Conservation (phyloP, 2,329 filamentous ascomycete species). For the Xenoacremonium recifei region DNA sequence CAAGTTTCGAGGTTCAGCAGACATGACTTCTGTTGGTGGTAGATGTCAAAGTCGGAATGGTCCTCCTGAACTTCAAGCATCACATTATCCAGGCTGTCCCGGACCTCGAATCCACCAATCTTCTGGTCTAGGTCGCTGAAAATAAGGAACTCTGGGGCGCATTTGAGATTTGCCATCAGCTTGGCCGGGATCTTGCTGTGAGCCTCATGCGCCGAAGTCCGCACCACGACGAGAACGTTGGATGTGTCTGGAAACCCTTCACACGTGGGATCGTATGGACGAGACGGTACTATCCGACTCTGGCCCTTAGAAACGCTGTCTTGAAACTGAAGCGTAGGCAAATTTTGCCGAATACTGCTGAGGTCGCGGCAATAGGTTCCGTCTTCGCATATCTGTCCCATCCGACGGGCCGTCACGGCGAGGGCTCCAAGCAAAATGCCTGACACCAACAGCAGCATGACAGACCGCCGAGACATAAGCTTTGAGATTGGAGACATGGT, state of each 20-base stretch:
- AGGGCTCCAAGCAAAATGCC: not conserved
- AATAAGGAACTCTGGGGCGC: constrained; percentile 50
- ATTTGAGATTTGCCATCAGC: constrained; percentile 51
- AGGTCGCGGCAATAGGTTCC: not conserved
- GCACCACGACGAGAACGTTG: constrained; percentile 51
- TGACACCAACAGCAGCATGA: not conserved
- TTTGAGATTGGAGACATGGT: not conserved
- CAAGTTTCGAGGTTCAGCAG: constrained; percentile 44
- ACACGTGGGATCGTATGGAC: constrained; percentile 29
- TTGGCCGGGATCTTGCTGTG: constrained; percentile 53
- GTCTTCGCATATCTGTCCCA: not conserved
- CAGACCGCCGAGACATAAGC: not conserved
- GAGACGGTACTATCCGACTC: not conserved
- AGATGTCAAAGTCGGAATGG: constrained; percentile 51
- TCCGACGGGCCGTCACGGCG: not conserved
- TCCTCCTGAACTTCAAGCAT: constrained; percentile 39
- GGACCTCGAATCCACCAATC: constrained; percentile 43
- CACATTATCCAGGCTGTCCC: constrained; percentile 47
- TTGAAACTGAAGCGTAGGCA: not conserved
- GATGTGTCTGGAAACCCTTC: constrained; percentile 42
- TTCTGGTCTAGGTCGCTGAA: constrained; percentile 57
- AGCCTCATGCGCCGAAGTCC: constrained; percentile 56
- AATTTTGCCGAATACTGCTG: not conserved
- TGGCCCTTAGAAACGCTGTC: not conserved
- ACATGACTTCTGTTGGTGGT: constrained; percentile 44